Conservation (phyloP, 306 rosid species). For the Senna tora region DNA sequence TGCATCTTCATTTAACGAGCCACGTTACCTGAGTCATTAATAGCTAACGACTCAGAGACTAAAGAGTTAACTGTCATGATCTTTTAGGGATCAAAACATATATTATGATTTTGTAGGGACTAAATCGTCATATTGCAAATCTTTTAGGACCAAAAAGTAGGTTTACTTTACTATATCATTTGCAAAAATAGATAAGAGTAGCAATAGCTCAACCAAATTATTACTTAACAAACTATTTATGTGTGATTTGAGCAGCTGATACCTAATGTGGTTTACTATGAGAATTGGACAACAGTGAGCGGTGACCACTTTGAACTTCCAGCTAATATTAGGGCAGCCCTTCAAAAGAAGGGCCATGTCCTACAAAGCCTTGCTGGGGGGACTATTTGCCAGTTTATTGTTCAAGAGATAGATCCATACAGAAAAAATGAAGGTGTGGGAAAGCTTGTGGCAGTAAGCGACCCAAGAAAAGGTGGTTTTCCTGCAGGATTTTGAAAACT, state of each 20-base stretch:
- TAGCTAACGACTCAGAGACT: no score
- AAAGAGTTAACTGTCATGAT: no score
- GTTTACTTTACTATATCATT: background rate
- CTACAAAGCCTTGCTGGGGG: conserved; percentile 63
- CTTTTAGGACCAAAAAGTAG: no score
- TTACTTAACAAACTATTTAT: conserved; percentile 5
- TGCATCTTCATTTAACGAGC: no score
- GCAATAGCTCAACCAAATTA: background rate
- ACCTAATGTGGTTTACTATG: conserved; percentile 67
- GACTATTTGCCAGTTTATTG: conserved; percentile 68
- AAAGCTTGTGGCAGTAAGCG: conserved; percentile 81
- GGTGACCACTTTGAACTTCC: conserved; percentile 74
- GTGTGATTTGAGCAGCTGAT: conserved; percentile 57
- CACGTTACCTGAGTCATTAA: no score
- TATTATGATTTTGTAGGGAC: no score
- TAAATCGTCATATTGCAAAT: no score
- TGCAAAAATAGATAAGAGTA: conserved; percentile 6
- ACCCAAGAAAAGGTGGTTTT: conserved; percentile 89
- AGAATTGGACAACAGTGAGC: conserved; percentile 80
- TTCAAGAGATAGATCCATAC: conserved; percentile 33
- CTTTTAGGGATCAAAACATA: no score
- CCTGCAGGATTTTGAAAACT: conserved; percentile 71
- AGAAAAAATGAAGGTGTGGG: conserved; percentile 34
- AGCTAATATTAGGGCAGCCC: conserved; percentile 55
- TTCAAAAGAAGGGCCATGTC: conserved; percentile 73